phyloP scores from a whole-genome alignment of 1,284 basidiomycete species.

The Calocybe gambosa region DNA sequence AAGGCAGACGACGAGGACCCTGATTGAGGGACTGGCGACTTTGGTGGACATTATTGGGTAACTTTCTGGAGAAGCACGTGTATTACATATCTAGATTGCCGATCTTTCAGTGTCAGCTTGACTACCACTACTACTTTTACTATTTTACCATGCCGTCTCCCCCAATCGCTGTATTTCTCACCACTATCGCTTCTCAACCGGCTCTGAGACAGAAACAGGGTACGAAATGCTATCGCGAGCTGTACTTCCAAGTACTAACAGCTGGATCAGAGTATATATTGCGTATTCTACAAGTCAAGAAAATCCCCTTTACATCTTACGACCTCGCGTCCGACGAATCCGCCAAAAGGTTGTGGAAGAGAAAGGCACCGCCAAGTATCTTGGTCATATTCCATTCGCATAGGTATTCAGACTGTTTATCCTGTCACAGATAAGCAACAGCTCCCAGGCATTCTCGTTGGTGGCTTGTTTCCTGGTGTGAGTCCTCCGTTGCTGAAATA shows the following conservation, averaged over 20 bases:
- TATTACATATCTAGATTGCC: too few relatives aligned
- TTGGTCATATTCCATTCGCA: not conserved
- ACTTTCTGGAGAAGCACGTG: not conserved
- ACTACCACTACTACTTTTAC: conserved; percentile 1
- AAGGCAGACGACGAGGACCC: conserved; percentile 67
- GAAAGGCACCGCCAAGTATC: conserved; percentile 64
- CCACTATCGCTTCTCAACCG: conserved; percentile 78
- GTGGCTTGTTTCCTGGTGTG: conserved; percentile 51
- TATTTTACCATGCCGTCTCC: conserved; percentile 56
- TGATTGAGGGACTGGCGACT: conserved; percentile 21
- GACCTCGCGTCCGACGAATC: conserved; percentile 78
- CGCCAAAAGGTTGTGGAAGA: conserved; percentile 67
- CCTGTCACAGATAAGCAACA: conserved; percentile 60
- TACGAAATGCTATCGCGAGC: conserved; percentile 17
- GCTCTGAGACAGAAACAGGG: conserved; percentile 70
- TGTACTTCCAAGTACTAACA: not conserved
- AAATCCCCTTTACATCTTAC: conserved; percentile 72
- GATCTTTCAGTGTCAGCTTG: too few relatives aligned
- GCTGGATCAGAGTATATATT: conserved; percentile 55
- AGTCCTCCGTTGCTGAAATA: conserved; percentile 14
- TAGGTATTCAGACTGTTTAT: not conserved
- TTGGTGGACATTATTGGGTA: conserved; percentile 10
- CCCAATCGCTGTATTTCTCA: conserved; percentile 73
- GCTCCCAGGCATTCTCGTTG: conserved; percentile 73
- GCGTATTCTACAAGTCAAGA: conserved; percentile 75